Conservation (phyloP, 2,329 filamentous ascomycete genomes). For the Rugonectria rugulosa region DNA sequence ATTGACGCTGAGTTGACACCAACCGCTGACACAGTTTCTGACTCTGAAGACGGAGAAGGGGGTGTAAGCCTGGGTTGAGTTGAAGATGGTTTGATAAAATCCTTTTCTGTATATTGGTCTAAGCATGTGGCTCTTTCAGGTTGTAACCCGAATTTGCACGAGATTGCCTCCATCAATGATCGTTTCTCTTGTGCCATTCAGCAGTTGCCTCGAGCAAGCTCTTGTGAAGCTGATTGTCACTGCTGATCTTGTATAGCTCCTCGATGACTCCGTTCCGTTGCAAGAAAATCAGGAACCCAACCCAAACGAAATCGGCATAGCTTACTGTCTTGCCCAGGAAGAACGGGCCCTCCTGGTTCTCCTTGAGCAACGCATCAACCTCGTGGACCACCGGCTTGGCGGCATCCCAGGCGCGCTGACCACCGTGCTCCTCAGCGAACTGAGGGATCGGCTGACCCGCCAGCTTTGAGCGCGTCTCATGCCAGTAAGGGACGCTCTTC, state of each 20-base stretch:
- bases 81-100: no score
- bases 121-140: no score
- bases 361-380: constrained; percentile 57
- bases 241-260: constrained; percentile 46
- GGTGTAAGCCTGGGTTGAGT: constrained; percentile 11
- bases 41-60: constrained; percentile 31
- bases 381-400: constrained; percentile 47
- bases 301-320: constrained; percentile 67
- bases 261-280: constrained; percentile 45
- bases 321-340: constrained; percentile 63
- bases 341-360: constrained; percentile 65
- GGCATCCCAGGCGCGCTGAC: constrained; percentile 57
- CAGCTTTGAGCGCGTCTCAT: constrained; percentile 54
- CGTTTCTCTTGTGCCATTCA: constrained; percentile 51
- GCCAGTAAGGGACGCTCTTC: constrained; percentile 62
- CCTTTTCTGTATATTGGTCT: no score
- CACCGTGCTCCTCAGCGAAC: constrained; percentile 54
- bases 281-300: constrained; percentile 54
- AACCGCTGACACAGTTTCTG: constrained; percentile 10
- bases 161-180: no score
- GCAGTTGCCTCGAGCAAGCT: constrained; percentile 49
- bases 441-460: constrained; percentile 63
- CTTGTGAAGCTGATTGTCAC: constrained; percentile 48
- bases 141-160: no score
- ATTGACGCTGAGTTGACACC: constrained; percentile 4